Conservation (phyloP, 805 yeast species). For the Debaryomyces hansenii region DNA sequence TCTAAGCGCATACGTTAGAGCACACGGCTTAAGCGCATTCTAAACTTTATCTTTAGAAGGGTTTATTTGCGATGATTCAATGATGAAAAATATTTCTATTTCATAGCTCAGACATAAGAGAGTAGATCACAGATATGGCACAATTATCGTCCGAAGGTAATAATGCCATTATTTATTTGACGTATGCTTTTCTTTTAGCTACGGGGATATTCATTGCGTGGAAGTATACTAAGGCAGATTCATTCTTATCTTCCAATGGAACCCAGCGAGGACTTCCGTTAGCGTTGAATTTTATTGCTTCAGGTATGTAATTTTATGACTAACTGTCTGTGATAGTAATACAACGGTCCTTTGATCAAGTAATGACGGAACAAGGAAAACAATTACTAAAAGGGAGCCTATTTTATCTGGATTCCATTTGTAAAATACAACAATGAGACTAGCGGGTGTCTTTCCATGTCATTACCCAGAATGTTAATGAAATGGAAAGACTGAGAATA, state of each 20-base stretch:
- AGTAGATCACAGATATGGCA: conserved; percentile 14
- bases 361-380: too few relatives aligned
- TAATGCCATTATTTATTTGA: conserved; percentile 43
- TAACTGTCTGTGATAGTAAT: background rate
- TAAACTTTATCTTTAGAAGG: background rate
- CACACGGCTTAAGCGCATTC: background rate
- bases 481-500: conserved; percentile 35
- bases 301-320: conserved; percentile 57
- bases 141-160: conserved; percentile 38
- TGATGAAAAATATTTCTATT: too few relatives aligned
- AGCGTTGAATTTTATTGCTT: conserved; percentile 85
- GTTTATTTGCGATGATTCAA: too few relatives aligned
- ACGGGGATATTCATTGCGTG: conserved; percentile 51
- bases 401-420: too few relatives aligned
- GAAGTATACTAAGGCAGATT: conserved; percentile 51
- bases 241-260: conserved; percentile 76
- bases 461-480: conserved; percentile 9
- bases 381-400: too few relatives aligned
- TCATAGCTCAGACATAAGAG: too few relatives aligned
- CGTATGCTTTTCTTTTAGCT: conserved; percentile 39
- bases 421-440: conserved; percentile 7
- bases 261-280: conserved; percentile 79
- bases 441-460: conserved; percentile 32
- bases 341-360: too few relatives aligned
- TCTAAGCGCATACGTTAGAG: background rate